Evolutionary conservation across 1,284 basidiomycete genomes (phyloP).

Genomic region (Ceratobasidium sp.): DNA sequence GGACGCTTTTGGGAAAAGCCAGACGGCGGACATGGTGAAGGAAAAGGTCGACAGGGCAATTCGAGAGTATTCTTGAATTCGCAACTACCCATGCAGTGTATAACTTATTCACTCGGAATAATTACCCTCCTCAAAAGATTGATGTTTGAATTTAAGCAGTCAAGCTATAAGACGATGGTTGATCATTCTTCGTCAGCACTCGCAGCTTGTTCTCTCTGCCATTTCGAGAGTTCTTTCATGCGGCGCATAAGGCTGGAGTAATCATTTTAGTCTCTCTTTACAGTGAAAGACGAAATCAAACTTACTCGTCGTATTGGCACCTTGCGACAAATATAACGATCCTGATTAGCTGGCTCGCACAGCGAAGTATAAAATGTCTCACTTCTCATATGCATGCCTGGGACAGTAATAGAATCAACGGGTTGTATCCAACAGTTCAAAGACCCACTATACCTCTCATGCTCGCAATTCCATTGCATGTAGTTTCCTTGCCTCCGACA

Average conservation of each 20-base stretch:
- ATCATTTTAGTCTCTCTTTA: constrained; percentile 21
- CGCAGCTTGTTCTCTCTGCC: constrained; percentile 65
- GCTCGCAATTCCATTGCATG: constrained; percentile 86
- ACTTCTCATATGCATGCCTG: constrained; percentile 79
- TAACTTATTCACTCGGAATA: constrained; percentile 30
- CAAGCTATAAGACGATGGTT: background rate
- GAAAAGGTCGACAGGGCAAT: constrained; percentile 65
- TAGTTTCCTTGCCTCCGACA: constrained; percentile 81
- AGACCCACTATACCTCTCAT: constrained; percentile 66
- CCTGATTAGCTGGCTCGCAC: constrained; percentile 35
- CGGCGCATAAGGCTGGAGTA: constrained; percentile 79
- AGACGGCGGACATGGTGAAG: constrained; percentile 76
- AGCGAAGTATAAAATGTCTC: constrained; percentile 55
- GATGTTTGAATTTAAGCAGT: background rate
- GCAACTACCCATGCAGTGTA: background rate
- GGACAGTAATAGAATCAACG: background rate
- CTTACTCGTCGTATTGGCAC: constrained; percentile 92
- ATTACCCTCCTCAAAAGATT: constrained; percentile 34
- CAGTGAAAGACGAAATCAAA: constrained; percentile 51
- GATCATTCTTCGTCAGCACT: constrained; percentile 64
- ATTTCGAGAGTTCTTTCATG: constrained; percentile 83
- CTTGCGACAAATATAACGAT: constrained; percentile 58
- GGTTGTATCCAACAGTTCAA: constrained; percentile 1
- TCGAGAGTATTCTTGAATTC: constrained; percentile 54
- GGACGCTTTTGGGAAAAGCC: constrained; percentile 94